Conservation (phyloP, 202 grass and related monocot genomes). For the Schoenoplectus tabernaemontani region DNA sequence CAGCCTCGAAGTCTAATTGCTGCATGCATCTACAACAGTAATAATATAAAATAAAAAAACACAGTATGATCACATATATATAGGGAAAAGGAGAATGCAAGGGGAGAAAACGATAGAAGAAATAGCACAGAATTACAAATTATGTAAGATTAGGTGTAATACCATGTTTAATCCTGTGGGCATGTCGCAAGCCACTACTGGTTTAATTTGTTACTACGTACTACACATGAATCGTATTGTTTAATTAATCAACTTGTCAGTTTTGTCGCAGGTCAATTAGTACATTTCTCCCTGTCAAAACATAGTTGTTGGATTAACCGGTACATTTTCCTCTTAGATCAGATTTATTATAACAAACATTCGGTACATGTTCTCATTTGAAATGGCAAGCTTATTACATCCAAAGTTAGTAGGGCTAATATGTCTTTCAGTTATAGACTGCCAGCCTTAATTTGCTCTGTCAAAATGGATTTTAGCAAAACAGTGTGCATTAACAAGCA, state of each 20-base stretch:
- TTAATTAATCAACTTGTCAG: neutral
- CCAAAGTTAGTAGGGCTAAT: neutral
- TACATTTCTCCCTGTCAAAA: neutral
- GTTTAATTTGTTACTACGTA: neutral
- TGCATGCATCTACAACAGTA: no score
- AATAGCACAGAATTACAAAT: no score
- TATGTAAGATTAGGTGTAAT: neutral
- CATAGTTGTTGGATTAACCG: neutral
- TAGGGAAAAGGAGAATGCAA: neutral
- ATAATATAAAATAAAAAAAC: no score
- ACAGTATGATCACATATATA: no score
- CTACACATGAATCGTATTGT: neutral
- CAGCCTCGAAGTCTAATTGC: no score
- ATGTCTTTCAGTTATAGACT: neutral
- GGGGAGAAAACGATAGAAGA: no score
- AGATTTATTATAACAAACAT: neutral
- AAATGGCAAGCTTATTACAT: neutral
- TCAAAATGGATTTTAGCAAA: neutral
- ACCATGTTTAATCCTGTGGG: slow-evolving; percentile 10
- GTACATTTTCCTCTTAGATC: neutral
- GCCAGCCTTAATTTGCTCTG: neutral
- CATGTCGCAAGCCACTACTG: neutral
- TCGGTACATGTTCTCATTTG: neutral
- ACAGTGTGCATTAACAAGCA: neutral
- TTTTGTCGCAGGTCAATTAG: neutral